phyloP scores from a whole-genome alignment of 1,284 basidiomycete genomes.

The Microbotryum saponariae region DNA sequence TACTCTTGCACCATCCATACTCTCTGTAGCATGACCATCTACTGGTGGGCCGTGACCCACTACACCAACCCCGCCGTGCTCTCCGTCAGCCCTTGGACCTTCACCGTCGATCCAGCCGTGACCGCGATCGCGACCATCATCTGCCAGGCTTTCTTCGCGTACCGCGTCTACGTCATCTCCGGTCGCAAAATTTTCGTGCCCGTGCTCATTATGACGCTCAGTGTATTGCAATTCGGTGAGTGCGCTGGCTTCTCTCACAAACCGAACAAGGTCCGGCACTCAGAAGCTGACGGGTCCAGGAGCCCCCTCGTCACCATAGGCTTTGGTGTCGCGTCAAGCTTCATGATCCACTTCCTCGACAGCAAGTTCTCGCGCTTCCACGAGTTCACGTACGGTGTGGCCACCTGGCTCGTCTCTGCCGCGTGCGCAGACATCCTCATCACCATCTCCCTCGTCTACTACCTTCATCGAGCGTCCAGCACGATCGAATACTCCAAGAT shows the following conservation, averaged over 20 bases:
- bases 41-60: constrained; percentile 8
- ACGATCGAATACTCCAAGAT: not conserved
- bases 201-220: not conserved
- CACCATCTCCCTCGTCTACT: constrained; percentile 9
- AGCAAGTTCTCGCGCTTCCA: constrained; percentile 8
- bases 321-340: constrained; percentile 1
- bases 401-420: constrained; percentile 11
- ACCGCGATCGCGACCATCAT: constrained; percentile 4
- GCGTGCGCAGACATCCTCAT: constrained; percentile 17
- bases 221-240: not conserved
- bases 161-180: constrained; percentile 2
- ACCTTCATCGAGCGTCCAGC: not conserved
- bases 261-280: too few relatives aligned
- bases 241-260: too few relatives aligned
- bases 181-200: not conserved
- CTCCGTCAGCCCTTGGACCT: constrained; percentile 1
- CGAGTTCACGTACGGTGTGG: constrained; percentile 14
- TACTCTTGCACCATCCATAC: too few relatives aligned
- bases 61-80: constrained; percentile 6
- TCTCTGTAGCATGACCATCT: not conserved
- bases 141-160: constrained; percentile 2
- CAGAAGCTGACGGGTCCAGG: too few relatives aligned
- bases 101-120: constrained; percentile 10
- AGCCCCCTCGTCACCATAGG: not conserved
- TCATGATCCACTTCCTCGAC: constrained; percentile 6